These are phyloP conservation scores for Triticum dicoccoides DNA, from an alignment of 176 grass and related monocot genomes.

Conservation along the genomic window DNA sequence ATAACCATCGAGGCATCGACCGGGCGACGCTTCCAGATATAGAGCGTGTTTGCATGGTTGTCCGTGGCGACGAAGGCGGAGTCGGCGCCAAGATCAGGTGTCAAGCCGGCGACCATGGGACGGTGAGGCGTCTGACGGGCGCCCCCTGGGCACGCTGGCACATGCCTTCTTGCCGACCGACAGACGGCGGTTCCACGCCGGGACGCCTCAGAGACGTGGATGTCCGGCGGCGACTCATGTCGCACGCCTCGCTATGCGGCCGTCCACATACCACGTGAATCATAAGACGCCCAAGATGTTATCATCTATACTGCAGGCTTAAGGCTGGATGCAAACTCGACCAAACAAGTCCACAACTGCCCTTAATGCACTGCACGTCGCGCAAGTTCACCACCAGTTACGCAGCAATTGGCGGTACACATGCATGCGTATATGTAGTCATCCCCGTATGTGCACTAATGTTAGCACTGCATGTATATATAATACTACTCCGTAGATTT, in stretches of 20 bases:
- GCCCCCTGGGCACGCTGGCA: conserved; percentile 63
- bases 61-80: conserved; percentile 38
- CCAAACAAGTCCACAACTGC: too few relatives aligned
- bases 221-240: conserved; percentile 36
- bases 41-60: conserved; percentile 61
- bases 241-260: neutral
- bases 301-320: too few relatives aligned
- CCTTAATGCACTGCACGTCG: too few relatives aligned
- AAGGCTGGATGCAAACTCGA: too few relatives aligned
- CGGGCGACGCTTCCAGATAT: conserved; percentile 41
- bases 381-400: too few relatives aligned
- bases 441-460: too few relatives aligned
- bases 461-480: too few relatives aligned
- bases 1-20: conserved; percentile 27
- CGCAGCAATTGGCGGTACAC: too few relatives aligned
- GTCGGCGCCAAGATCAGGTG: conserved; percentile 76
- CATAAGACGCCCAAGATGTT: too few relatives aligned
- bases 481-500: too few relatives aligned
- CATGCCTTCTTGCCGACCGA: conserved; percentile 91
- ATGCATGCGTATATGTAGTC: too few relatives aligned
- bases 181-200: conserved; percentile 59
- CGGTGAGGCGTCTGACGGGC: conserved; percentile 76
- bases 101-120: conserved; percentile 58
- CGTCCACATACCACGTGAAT: too few relatives aligned
- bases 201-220: conserved; percentile 75